Conservation (phyloP, 192 early-diverging fungal genomes). For the Entophlyctis helioformis region DNA sequence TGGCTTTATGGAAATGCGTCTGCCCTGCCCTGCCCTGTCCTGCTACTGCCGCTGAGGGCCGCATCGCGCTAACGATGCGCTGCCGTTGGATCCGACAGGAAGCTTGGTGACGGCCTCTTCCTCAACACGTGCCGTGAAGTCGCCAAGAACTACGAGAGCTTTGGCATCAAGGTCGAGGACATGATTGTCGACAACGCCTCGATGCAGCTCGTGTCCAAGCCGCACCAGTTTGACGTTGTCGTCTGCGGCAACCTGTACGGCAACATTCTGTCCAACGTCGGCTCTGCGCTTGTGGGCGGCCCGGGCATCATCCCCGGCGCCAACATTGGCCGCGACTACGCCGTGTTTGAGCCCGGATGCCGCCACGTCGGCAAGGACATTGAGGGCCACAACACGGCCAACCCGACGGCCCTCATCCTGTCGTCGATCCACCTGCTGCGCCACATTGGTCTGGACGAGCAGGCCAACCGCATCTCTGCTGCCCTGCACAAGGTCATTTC, state of each 20-base stretch:
- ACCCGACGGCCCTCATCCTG: conserved; percentile 87
- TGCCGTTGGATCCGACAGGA: conserved; percentile 33
- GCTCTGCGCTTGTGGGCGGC: conserved; percentile 90
- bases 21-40: too few relatives aligned
- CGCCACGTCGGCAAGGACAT: conserved; percentile 98
- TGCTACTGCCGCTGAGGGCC: too few relatives aligned
- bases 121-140: conserved; percentile 93
- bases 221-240: conserved; percentile 98
- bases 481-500: conserved; percentile 84
- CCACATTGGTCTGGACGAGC: conserved; percentile 78
- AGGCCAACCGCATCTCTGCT: conserved; percentile 82
- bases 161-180: conserved; percentile 87
- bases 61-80: conserved; percentile 1
- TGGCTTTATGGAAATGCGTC: too few relatives aligned
- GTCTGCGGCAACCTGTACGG: conserved; percentile 99
- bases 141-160: conserved; percentile 79
- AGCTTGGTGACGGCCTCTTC: conserved; percentile 97
- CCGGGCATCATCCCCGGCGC: conserved; percentile 93
- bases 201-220: conserved; percentile 98
- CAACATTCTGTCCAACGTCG: conserved; percentile 98
- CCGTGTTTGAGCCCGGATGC: conserved; percentile 96
- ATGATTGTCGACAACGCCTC: conserved; percentile 99
- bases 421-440: conserved; percentile 93
- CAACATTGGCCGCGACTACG: conserved; percentile 96
- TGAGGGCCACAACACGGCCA: conserved; percentile 82